A percentile compares a stretch with the other conserved stretches of the same genome.
These are phyloP conservation scores for Leucoagaricus sp. DNA, from an alignment of 1,284 basidiomycete genomes.

Conservation along the genomic window DNA sequence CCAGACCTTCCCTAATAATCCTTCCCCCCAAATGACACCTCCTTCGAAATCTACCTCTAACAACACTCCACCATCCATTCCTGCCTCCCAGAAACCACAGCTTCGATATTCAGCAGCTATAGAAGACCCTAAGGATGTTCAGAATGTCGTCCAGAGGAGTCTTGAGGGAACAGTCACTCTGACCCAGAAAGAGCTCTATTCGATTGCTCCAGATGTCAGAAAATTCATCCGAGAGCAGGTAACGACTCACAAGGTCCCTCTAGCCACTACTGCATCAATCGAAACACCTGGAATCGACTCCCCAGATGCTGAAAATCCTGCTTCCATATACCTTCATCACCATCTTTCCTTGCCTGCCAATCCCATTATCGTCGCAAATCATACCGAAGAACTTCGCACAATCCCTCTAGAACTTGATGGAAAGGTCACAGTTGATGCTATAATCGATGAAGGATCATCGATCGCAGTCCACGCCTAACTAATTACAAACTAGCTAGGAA, in stretches of 20 bases:
- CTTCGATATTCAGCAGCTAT: neutral
- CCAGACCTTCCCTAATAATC: neutral
- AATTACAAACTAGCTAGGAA: no score
- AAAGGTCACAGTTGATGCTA: neutral
- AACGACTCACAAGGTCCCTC: neutral
- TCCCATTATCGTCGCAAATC: neutral
- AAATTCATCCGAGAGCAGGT: neutral
- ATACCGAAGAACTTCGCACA: neutral
- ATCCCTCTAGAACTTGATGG: neutral
- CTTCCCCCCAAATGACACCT: neutral
- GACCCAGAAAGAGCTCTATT: constrained; percentile 2
- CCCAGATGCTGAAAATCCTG: neutral
- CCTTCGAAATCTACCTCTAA: neutral
- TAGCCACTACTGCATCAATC: neutral
- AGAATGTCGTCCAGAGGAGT: neutral
- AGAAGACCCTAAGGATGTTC: neutral
- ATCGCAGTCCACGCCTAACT: no score
- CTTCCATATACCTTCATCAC: neutral
- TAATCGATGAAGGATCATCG: constrained; percentile 15
- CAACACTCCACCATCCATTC: neutral
- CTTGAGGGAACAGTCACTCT: constrained; percentile 1
- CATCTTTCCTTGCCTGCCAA: neutral
- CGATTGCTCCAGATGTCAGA: neutral
- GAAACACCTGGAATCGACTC: neutral
- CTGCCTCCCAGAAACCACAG: neutral